Evolutionary conservation across 345 rosid species (phyloP), one percentile per base, ranked within the genome.

Genomic region (Hevea brasiliensis): DNA sequence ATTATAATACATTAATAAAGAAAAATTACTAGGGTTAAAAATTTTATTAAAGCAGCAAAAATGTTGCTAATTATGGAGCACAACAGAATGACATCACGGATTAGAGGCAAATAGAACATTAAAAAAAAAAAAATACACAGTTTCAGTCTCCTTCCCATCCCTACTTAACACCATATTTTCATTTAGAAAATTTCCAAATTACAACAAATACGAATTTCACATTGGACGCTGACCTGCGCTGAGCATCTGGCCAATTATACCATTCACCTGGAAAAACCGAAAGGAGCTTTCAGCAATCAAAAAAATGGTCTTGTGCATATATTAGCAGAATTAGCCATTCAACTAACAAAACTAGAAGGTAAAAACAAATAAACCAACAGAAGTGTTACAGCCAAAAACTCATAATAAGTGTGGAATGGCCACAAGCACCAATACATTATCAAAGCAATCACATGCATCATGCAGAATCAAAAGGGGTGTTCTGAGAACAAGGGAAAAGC

Each of bases 231-330:
- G 88, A 61, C 87, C 87, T 47, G 64, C 87, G 73, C 98, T 87
- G 45, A 94, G 85, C 87, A 94, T 88, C 83, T 92, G 98, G 45
- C 98, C 98, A 5, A 94, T 73, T 65, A 94, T 85, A 65, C 83
- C 84, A 75, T 92, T 92, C 76, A 92, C 97, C 99, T 95, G 85
- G n/a, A 74, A 78, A 32, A 76, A 32, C 37, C 42, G 9, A 71
- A 26, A 7, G 9, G 26, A 59, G 17, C 9, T 45, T 42, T 44
- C 21, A n/a, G 53, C 27, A 48, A 44, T n/a, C n/a, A 26, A 51
- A 74, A 56, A 17, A 13, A 24, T 35, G 13, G 29, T 55, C 35
- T 67, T 35, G 27, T 62, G 60, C n/a, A 8, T 8, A 21, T 47
- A 40, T 10, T 50, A 27, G n/a, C 45, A 32, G 7, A 0, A 17